Evolutionary conservation across 805 yeast species (phyloP).

Genomic region (Metahyphopichia silvanorum): DNA sequence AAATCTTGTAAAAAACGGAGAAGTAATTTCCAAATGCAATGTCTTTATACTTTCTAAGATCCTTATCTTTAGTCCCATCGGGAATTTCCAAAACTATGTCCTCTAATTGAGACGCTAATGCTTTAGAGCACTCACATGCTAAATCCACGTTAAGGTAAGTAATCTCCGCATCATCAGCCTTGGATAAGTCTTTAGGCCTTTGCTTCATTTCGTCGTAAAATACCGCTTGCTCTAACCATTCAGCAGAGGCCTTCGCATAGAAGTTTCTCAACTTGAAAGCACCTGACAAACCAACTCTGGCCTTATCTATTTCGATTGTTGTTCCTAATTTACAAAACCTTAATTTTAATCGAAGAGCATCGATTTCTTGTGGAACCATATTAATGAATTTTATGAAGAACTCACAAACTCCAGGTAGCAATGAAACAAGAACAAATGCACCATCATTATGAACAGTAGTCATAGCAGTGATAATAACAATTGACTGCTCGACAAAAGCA

Average conservation of each 20-base stretch:
- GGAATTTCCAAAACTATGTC: constrained; percentile 59
- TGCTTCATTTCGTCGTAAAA: constrained; percentile 26
- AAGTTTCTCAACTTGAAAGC: constrained; percentile 47
- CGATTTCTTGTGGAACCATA: constrained; percentile 22
- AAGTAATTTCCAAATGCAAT: constrained; percentile 69
- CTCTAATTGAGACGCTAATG: constrained; percentile 53
- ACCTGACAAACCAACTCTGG: constrained; percentile 35
- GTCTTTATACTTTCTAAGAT: constrained; percentile 51
- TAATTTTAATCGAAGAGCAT: constrained; percentile 37
- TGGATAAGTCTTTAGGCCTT: constrained; percentile 2
- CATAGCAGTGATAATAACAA: constrained; percentile 44
- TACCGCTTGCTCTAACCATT: constrained; percentile 55
- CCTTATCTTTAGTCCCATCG: constrained; percentile 51
- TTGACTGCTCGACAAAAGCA: constrained; percentile 47
- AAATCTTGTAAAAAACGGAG: constrained; percentile 52
- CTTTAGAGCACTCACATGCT: constrained; percentile 61
- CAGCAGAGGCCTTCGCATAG: constrained; percentile 43
- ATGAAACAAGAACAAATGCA: constrained; percentile 28
- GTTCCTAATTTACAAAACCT: constrained; percentile 39
- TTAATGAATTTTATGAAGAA: constrained; percentile 25
- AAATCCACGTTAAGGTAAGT: constrained; percentile 53
- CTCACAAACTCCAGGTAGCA: constrained; percentile 27
- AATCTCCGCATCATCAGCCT: constrained; percentile 31
- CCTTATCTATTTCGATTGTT: constrained; percentile 31
- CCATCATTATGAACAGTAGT: constrained; percentile 30